Evolutionary conservation across 2,329 filamentous ascomycete species (phyloP), one percentile per base, ranked within the genome.

Genomic region (Exophiala lecanii-corni): DNA sequence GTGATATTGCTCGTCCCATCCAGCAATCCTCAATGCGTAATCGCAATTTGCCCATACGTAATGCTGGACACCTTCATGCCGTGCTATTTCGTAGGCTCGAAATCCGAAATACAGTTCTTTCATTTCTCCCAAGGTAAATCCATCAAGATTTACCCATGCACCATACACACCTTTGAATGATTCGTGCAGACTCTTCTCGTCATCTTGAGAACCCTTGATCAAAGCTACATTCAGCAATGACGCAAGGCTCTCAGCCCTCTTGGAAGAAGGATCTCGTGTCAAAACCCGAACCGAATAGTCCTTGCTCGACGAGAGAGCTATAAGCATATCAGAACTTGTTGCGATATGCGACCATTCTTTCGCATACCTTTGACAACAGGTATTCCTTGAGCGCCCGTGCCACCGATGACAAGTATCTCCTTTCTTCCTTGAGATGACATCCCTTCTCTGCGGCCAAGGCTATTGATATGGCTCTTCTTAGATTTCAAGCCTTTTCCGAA

Each of bases 71-170:
- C 59, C 62, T 25, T 42, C 50, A 33, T 60, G 54, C 2, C 58
- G 30, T 1, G 62, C 62, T 1, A 65, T 33, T 42, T 65, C 60
- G 36, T 62, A 64, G 3, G 47, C 37, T 16, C 61, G 57, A 2
- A 63, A 58, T 2, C 51, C 59, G 55, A 57, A 76, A 53, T 63
- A 75, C 1, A 65, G 66, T 53, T 76, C 72, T 0, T 61, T 61
- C 52, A 74, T 75, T 56, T 75, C 72, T 21, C 73, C 73, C n/a
- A 60, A 57, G 44, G 71, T 73, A 55, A 74, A 75, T 13, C 72
- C 70, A 46, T 76, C 73, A 32, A 73, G 67, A 51, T 76, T 76
- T 31, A 76, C 59, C 47, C 71, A 76, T 5, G 71, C 71, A 10
- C 66, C 68, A 49, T 66, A 63, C 26, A 66, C 67, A 3, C 66